phyloP scores from a whole-genome alignment of 1,284 basidiomycete species.

The Gastroboletus turbinatus region DNA sequence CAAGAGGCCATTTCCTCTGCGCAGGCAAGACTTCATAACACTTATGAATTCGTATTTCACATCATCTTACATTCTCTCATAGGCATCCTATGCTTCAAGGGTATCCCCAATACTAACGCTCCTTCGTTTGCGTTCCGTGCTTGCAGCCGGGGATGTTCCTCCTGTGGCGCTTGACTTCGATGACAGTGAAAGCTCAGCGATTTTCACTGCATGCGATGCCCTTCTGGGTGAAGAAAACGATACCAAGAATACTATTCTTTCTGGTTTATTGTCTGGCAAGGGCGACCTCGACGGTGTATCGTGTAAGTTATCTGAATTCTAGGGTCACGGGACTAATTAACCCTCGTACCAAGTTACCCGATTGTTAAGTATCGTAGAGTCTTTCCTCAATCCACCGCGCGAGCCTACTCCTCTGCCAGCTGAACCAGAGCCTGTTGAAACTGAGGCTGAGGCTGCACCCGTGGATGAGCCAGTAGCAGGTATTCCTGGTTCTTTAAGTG shows the following conservation, averaged over 20 bases:
- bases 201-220: constrained; percentile 51
- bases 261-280: constrained; percentile 53
- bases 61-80: neutral
- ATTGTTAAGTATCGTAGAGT: constrained; percentile 53
- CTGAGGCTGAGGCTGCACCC: neutral
- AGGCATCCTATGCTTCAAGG: constrained; percentile 32
- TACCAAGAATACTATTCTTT: constrained; percentile 48
- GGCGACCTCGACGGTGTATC: constrained; percentile 59
- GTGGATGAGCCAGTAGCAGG: constrained; percentile 32
- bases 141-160: constrained; percentile 48
- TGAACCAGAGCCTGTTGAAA: constrained; percentile 33
- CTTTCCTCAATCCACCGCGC: constrained; percentile 49
- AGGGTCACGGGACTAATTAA: constrained; percentile 5
- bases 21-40: constrained; percentile 45
- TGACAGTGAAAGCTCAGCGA: constrained; percentile 51
- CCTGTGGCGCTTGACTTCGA: constrained; percentile 45
- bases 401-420: constrained; percentile 32
- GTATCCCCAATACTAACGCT: constrained; percentile 60
- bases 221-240: constrained; percentile 56
- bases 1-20: constrained; percentile 55
- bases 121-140: constrained; percentile 60
- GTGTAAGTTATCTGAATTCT: constrained; percentile 43
- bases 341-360: constrained; percentile 48
- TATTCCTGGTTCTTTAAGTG: constrained; percentile 34
- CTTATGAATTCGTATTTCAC: neutral